Base-by-base conservation (phyloP, 192 early-diverging fungal species). In the Phycomyces nitens region DNA sequence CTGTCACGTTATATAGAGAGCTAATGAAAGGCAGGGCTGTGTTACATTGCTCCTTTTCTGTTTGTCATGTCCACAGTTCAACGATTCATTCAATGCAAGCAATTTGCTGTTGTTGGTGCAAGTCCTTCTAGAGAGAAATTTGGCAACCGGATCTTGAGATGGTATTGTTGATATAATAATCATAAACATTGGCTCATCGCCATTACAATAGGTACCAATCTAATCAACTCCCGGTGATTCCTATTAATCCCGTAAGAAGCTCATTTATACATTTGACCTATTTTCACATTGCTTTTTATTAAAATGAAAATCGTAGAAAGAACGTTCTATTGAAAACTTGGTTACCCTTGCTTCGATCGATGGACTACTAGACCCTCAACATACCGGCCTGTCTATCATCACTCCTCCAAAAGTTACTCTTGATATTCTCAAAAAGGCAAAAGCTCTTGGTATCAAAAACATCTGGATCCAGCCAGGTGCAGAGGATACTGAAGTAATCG, bases 101-200 rank as follows among this genome's bases (percentile, higher is more conserved):
- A 79, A 43, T 89, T 82, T 62, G 88, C 87, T 11, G 86, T 91
- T 53, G 91, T 92, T 5, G 94, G 94, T 14, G 94, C 94, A 4
- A 86, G 83, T 24, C 68, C 70, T 29, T 84, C 90, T 64, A 77
- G 71, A 12, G 44, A 82, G 39, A 96, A 96, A 77, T 92, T 86
- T 73, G 94, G 94, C 49, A 90, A 93, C 82, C 87, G 83, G 61
- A 88, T 95, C 10, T 81, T 95, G 26, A 70, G 77, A 38, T 95
- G 91, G 89, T 92, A 88, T 64, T 47, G n/a, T 15, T 24, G 27
- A 20, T n/a, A 40, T 60, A 47, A 22, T 9, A 49, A 24, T 8
- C 7, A 53, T 20, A 21, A 40, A 11, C 16, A 26, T 14, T 42
- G 26, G 49, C 15, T 18, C 10, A 61, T 24, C 20, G 10, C 24